Base-by-base conservation (phyloP, 2,329 filamentous ascomycete genomes). In the Pseudogymnoascus sp. region DNA sequence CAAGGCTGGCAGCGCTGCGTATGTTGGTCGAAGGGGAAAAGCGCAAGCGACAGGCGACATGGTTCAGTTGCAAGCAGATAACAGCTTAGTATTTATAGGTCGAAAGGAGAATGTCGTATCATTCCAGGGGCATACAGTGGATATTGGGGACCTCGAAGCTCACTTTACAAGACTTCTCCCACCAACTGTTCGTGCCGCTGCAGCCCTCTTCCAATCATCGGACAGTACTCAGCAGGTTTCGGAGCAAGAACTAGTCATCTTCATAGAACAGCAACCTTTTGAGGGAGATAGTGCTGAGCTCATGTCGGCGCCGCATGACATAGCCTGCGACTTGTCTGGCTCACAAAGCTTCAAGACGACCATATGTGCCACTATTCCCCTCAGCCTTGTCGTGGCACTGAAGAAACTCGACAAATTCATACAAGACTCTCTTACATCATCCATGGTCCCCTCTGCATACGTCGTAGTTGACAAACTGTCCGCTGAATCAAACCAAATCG, bases 391-490 rank as follows among this genome's bases (percentile, higher is more conserved):
- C 16, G 60, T 67, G 4, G 70, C 71, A 8, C 65, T 79, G 5
- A 77, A 75, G 64, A 75, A 73, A 33, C 70, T 80, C 4, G 72
- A 79, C 67, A 77, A 75, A 61, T 74, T 67, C 30, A 72, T 78
- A 19, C 72, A 75, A 58, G 69, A 72, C 30, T 75, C 79, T 22
- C 71, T 82, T n/a, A 76, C 79, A 2, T 74, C 75, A 3, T 78
- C 79, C 64, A 77, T 80, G 75, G 69, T 79, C n/a, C 79, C 79
- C 0, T 76, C 72, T 39, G 69, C 72, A 0, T 81, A 79, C 62
- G 65, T 80, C 6, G 68, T 76, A 7, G 65, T 80, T 25, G 72
- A 77, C 28, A 70, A 70, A 28, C 45, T 80, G 14, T 75, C 76
- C 0, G 61, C 64, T 7, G 64, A 66, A 1, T 52, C 60, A 8